Conservation (phyloP, 75 land plant genomes). For the Isoetes taiwanensis region DNA sequence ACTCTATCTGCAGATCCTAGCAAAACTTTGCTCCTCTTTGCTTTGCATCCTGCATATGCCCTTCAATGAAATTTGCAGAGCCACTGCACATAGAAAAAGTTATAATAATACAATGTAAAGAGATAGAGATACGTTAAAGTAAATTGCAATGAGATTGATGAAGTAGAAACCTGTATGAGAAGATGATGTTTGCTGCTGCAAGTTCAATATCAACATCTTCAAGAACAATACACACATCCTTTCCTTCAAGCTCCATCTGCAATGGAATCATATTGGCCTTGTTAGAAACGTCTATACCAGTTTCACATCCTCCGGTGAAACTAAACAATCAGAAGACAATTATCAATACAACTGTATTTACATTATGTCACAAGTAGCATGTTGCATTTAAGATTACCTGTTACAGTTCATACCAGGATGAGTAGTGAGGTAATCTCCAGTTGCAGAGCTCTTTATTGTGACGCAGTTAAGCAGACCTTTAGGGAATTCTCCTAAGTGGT, state of each 20-base stretch:
- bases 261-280: slow-evolving; percentile 5
- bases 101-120: no score
- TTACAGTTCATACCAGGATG: background rate
- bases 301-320: no score
- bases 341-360: no score
- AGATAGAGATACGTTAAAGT: no score
- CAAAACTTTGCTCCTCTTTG: slow-evolving; percentile 1
- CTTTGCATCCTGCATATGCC: background rate
- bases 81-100: no score
- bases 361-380: no score
- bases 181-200: background rate
- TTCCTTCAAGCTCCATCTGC: slow-evolving; percentile 6
- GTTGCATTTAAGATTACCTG: no score
- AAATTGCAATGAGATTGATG: no score
- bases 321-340: no score
- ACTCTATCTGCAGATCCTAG: no score
- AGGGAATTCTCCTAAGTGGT: slow-evolving; percentile 1
- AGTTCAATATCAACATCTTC: background rate
- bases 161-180: no score
- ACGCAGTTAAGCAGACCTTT: background rate
- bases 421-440: background rate
- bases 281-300: background rate
- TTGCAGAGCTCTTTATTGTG: background rate
- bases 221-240: background rate
- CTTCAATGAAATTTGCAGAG: slow-evolving; percentile 8